Evolutionary conservation across 495 filamentous ascomycete genomes (phyloP).

Genomic region (Amorphotheca resinae): DNA sequence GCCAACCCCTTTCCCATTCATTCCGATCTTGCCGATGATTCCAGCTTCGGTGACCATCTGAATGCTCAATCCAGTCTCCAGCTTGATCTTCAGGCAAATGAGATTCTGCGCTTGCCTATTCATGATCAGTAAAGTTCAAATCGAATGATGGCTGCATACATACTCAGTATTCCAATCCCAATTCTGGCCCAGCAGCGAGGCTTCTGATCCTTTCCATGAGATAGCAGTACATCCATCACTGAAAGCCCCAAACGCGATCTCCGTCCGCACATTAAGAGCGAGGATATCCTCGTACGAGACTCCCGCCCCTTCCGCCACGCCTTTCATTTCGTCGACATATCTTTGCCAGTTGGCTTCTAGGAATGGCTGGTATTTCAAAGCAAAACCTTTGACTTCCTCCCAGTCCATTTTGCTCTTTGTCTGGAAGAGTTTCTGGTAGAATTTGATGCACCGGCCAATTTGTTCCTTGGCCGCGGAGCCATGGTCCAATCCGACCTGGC

Average conservation of each 20-base stretch:
- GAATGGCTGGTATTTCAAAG: constrained; percentile 32
- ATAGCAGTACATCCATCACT: constrained; percentile 51
- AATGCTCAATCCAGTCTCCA: constrained; percentile 19
- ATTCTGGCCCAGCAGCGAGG: constrained; percentile 46
- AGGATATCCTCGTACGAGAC: constrained; percentile 44
- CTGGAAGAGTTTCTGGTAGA: constrained; percentile 41
- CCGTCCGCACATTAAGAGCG: constrained; percentile 54
- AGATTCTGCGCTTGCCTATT: constrained; percentile 37
- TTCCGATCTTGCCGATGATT: constrained; percentile 61
- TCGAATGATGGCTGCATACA: no score
- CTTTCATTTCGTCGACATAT: constrained; percentile 39
- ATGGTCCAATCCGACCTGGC: constrained; percentile 44
- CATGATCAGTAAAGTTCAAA: no score
- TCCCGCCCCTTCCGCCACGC: constrained; percentile 46
- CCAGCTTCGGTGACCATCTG: constrained; percentile 47
- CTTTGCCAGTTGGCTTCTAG: constrained; percentile 30
- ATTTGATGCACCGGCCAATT: constrained; percentile 34
- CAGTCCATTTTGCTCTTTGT: constrained; percentile 35
- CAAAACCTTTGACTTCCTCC: constrained; percentile 32
- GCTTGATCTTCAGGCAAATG: constrained; percentile 40
- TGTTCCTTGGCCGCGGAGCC: constrained; percentile 31
- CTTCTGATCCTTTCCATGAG: constrained; percentile 32
- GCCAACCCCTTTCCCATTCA: constrained; percentile 50
- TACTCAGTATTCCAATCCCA: constrained; percentile 46
- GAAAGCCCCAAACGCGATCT: constrained; percentile 45